These are phyloP conservation scores for Rhizoctonia solani DNA, from an alignment of 1,284 basidiomycete species.

Conservation along the genomic window DNA sequence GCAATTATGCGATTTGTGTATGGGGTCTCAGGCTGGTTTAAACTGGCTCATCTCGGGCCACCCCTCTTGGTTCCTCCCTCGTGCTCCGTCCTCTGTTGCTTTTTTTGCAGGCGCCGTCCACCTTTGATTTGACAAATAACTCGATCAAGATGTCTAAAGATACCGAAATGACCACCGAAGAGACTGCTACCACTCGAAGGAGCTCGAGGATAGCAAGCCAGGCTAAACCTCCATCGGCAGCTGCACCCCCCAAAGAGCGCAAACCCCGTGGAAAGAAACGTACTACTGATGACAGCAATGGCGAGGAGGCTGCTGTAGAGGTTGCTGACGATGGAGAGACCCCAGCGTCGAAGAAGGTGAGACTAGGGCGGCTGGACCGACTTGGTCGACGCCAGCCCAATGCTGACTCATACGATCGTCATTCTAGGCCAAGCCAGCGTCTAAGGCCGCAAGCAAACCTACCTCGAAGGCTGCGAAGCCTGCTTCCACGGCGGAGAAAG, in stretches of 20 bases:
- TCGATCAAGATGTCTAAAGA: slow-evolving; percentile 11
- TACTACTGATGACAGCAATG: slow-evolving; percentile 29
- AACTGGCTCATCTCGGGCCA: slow-evolving; percentile 21
- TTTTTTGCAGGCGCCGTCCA: neutral
- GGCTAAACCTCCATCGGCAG: slow-evolving; percentile 29
- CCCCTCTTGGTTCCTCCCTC: slow-evolving; percentile 10
- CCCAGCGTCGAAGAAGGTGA: slow-evolving; percentile 41
- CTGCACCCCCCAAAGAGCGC: slow-evolving; percentile 30
- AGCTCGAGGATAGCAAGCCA: slow-evolving; percentile 30
- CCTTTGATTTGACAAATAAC: neutral
- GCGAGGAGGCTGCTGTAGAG: slow-evolving; percentile 40
- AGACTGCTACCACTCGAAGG: slow-evolving; percentile 22
- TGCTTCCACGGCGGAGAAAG: slow-evolving; percentile 40
- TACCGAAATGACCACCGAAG: slow-evolving; percentile 1
- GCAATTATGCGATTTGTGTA: slow-evolving; percentile 34
- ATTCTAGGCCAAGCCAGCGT: slow-evolving; percentile 35
- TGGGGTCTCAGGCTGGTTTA: slow-evolving; percentile 31
- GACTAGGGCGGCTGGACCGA: slow-evolving; percentile 13
- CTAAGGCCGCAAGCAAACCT: slow-evolving; percentile 33
- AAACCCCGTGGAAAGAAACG: slow-evolving; percentile 39
- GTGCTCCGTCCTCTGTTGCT: neutral
- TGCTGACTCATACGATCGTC: neutral
- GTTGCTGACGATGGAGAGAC: slow-evolving; percentile 35
- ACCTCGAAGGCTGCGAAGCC: slow-evolving; percentile 39
- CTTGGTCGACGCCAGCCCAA: slow-evolving; percentile 12